Evolutionary conservation across 1,284 basidiomycete genomes (phyloP).

Genomic region (Cerioporus squamosus): DNA sequence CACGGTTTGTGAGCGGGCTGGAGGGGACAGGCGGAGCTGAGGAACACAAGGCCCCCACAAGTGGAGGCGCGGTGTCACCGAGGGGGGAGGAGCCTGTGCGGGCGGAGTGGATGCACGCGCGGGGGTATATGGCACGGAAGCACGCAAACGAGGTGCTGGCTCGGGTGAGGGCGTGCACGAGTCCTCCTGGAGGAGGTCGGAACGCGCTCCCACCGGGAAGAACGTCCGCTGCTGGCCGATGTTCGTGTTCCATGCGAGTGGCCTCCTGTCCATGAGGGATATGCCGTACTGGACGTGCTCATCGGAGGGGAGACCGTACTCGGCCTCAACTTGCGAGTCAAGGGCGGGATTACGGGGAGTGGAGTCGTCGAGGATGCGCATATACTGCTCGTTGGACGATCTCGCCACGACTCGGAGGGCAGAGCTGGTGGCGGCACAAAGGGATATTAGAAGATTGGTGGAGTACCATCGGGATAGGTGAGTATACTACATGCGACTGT

Average conservation of each 20-base stretch:
- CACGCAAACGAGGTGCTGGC: constrained; percentile 3
- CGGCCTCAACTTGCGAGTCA: constrained; percentile 18
- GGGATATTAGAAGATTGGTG: too few species aligned
- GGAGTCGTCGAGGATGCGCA: constrained; percentile 33
- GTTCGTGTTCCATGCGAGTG: constrained; percentile 4
- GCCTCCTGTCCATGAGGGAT: constrained; percentile 13
- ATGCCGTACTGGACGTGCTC: constrained; percentile 15
- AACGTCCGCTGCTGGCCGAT: not conserved
- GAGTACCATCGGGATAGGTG: too few species aligned
- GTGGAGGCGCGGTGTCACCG: constrained; percentile 32
- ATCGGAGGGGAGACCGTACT: constrained; percentile 9
- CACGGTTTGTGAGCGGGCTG: constrained; percentile 35
- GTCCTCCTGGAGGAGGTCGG: constrained; percentile 16
- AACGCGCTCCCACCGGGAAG: constrained; percentile 16
- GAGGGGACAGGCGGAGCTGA: not conserved
- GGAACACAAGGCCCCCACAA: constrained; percentile 21
- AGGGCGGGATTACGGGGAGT: constrained; percentile 7
- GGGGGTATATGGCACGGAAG: constrained; percentile 4
- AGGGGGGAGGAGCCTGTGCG: constrained; percentile 20
- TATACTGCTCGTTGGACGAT: too few species aligned
- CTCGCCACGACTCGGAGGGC: too few species aligned
- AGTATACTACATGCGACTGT: too few species aligned
- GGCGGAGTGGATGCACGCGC: constrained; percentile 27
- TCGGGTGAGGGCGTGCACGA: constrained; percentile 13
- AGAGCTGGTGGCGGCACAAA: too few species aligned